Conservation (phyloP, 2,329 filamentous ascomycete genomes). For the Magnaporthiopsis poae region DNA sequence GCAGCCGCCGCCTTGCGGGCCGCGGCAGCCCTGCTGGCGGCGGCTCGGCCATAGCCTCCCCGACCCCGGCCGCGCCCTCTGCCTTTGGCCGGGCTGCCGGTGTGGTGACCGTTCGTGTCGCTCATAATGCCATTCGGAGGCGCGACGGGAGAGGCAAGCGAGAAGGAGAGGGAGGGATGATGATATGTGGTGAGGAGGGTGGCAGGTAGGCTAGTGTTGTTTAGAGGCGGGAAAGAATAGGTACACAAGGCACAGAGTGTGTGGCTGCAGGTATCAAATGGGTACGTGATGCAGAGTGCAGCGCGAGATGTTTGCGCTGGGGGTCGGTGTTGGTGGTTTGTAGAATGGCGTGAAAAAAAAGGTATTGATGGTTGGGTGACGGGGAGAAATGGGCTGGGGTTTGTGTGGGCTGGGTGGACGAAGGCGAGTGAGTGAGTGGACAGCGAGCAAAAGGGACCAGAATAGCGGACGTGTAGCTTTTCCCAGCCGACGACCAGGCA, state of each 20-base stretch:
- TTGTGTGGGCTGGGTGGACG: neutral
- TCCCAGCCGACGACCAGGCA: neutral
- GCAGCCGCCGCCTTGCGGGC: neutral
- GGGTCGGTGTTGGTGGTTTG: neutral
- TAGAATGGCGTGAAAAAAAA: neutral
- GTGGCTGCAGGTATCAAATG: no score
- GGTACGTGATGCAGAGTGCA: neutral
- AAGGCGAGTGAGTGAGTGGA: neutral
- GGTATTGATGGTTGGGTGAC: neutral
- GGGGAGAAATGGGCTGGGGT: conserved; percentile 6
- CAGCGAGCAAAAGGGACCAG: neutral
- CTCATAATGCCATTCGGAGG: conserved; percentile 13
- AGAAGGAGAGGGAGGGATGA: neutral
- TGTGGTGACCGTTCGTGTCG: conserved; percentile 12
- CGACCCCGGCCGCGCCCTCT: conserved; percentile 27
- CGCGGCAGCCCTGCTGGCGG: conserved; percentile 36
- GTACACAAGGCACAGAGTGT: no score
- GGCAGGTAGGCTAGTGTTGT: neutral
- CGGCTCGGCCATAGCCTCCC: conserved; percentile 30
- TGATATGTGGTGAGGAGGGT: neutral
- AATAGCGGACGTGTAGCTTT: neutral
- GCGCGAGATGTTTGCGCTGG: no score
- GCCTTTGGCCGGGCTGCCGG: conserved; percentile 21
- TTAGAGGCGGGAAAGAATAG: no score
- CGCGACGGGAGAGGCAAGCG: neutral